A percentile compares a stretch with the other conserved stretches of the same genome.
phyloP scores from a whole-genome alignment of 148 eudicot species.

The Hydrangea macrophylla region DNA sequence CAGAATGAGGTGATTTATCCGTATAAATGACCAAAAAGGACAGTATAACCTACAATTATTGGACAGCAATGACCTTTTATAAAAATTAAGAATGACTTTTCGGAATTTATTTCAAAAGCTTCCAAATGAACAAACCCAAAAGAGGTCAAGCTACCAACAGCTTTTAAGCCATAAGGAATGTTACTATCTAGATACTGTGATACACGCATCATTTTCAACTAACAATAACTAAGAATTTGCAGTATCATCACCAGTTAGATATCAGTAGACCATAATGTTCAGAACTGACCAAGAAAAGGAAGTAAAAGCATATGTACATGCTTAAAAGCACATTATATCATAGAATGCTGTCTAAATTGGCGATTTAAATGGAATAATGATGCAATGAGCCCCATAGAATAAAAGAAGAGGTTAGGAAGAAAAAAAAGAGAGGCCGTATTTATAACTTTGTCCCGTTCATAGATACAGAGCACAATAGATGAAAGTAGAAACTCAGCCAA shows the following conservation, averaged over 20 bases:
- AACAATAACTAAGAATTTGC: not conserved
- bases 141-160: not conserved
- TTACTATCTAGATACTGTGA: not conserved
- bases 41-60: no score
- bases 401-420: not conserved
- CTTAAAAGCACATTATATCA: slow-evolving; percentile 3
- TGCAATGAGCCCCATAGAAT: not conserved
- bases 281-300: not conserved
- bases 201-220: not conserved
- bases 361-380: not conserved
- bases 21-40: no score
- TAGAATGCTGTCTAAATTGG: not conserved
- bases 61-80: no score
- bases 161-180: not conserved
- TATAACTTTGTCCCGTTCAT: not conserved
- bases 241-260: not conserved
- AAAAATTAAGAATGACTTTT: no score
- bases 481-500: not conserved
- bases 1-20: no score
- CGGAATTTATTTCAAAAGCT: not conserved
- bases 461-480: not conserved
- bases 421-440: not conserved
- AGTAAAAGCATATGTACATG: not conserved
- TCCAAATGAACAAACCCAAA: not conserved
- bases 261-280: not conserved